Base-by-base conservation (phyloP, 805 yeast genomes). In the Komagataella phaffii region DNA sequence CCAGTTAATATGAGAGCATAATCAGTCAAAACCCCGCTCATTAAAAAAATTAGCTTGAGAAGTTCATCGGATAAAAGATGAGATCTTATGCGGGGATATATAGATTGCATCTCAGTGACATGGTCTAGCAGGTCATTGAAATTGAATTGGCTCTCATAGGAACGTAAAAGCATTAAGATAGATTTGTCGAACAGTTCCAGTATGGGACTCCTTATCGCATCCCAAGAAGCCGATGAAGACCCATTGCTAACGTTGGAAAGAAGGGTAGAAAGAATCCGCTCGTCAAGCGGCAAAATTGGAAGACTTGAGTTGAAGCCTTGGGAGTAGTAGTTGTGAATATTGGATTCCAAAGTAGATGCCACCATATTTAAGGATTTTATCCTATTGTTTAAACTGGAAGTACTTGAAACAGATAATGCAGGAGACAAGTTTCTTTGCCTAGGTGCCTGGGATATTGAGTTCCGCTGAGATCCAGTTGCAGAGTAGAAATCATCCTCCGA, bases 1-100 rank as follows among this genome's bases (percentile, higher is more conserved):
- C 90, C 89, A 21, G 80, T 75, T 45, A 81, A 66, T 2, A 81
- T 65, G 7, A 81, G 71, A 7, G 79, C 65, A 58, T 80, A 84
- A 58, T 82, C 82, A 30, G 80, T 59, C 7, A 75, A 57, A 0
- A 69, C 64, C 51, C 77, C 62, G 0, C 75, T 64, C 2, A 69
- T 58, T 6, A 70, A 58, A 47, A 72, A 70, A 10, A 73, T 56
- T 8, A 67, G 46, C 49, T 58, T 66, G 19, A 64, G 58, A 44
- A 56, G 50, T 30, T 56, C 57, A 44, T 64, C 61, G 36, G 40
- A 30, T 30, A 30, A 14, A 5, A 30, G 40, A 30, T 30, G 40
- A 30, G 40, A 30, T 8, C 40, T 30, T 30, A 30, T 30, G 40
- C 40, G 40, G 14, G 40, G 40, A 14, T 30, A 30, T 8, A 30